These are phyloP conservation scores for Suhomyces anneliseae DNA, from an alignment of 1,139 yeast species.

Conservation along the genomic window DNA sequence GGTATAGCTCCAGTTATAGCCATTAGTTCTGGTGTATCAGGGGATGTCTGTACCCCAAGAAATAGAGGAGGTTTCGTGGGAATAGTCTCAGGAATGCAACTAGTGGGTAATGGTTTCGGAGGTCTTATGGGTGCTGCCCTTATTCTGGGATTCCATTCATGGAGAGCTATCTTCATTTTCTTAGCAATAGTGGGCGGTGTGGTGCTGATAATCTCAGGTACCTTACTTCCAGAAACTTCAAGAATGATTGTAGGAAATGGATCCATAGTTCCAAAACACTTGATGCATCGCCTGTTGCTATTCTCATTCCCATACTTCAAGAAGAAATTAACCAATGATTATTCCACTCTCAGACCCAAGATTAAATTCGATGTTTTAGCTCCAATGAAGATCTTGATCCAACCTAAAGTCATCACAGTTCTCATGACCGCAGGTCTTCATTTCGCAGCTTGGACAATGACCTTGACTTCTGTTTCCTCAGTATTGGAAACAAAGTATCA, in stretches of 20 bases:
- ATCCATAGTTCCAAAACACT: conserved; percentile 26
- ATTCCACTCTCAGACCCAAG: conserved; percentile 23
- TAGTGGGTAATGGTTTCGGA: conserved; percentile 43
- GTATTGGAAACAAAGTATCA: conserved; percentile 32
- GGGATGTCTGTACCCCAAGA: conserved; percentile 38
- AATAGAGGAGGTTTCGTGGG: conserved; percentile 45
- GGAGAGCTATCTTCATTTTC: conserved; percentile 43
- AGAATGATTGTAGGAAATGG: conserved; percentile 43
- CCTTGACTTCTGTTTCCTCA: conserved; percentile 33
- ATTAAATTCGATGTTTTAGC: conserved; percentile 24
- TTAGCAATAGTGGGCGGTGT: conserved; percentile 39
- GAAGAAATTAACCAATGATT: conserved; percentile 28
- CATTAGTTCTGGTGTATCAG: conserved; percentile 41
- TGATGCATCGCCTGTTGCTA: conserved; percentile 25
- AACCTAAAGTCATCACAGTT: conserved; percentile 24
- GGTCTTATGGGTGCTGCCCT: conserved; percentile 41
- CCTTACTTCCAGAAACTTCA: conserved; percentile 38
- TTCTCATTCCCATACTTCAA: conserved; percentile 26
- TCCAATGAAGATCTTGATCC: conserved; percentile 31
- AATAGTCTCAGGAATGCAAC: conserved; percentile 33
- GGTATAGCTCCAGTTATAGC: conserved; percentile 44
- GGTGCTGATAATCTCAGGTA: conserved; percentile 23
- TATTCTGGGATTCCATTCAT: conserved; percentile 27
- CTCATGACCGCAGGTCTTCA: conserved; percentile 36
- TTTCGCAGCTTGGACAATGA: conserved; percentile 42